Percentiles rank a stretch among this genome's conserved stretches.
These are phyloP conservation scores for Polytolypa hystricis DNA, from an alignment of 2,329 filamentous ascomycete species.

Conservation along the genomic window DNA sequence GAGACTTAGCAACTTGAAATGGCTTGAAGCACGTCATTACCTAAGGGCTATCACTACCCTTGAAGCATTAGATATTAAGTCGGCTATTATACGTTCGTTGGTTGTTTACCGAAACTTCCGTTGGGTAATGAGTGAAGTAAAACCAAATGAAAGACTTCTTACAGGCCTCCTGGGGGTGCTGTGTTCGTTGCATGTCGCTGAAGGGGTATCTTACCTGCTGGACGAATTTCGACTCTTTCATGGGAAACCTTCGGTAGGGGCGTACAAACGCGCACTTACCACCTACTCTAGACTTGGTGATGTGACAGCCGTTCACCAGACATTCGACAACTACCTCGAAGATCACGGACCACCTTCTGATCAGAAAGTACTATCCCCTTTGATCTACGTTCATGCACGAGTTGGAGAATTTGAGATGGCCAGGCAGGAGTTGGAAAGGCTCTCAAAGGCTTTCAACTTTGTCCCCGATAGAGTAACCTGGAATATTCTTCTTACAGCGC, in stretches of 20 bases:
- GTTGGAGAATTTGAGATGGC: slow-evolving; percentile 53
- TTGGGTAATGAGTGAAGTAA: slow-evolving; percentile 18
- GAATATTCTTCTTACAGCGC: slow-evolving; percentile 67
- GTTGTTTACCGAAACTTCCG: slow-evolving; percentile 33
- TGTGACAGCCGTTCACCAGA: slow-evolving; percentile 29
- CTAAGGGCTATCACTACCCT: slow-evolving; percentile 20
- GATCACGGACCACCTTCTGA: slow-evolving; percentile 26
- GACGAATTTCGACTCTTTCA: slow-evolving; percentile 28
- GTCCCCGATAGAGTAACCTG: slow-evolving; percentile 52
- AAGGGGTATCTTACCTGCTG: slow-evolving; percentile 30
- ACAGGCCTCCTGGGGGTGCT: slow-evolving; percentile 18
- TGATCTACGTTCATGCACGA: slow-evolving; percentile 62
- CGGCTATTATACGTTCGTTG: slow-evolving; percentile 21
- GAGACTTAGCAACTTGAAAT: slow-evolving; percentile 15
- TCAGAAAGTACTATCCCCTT: slow-evolving; percentile 34
- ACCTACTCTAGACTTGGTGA: slow-evolving; percentile 39
- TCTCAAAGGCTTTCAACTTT: slow-evolving; percentile 45
- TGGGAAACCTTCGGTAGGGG: slow-evolving; percentile 19
- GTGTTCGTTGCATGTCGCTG: slow-evolving; percentile 21
- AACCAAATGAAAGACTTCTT: slow-evolving; percentile 16
- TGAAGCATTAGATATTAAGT: slow-evolving; percentile 17
- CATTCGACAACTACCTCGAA: slow-evolving; percentile 34
- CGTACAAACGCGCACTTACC: slow-evolving; percentile 28
- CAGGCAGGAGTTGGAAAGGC: slow-evolving; percentile 50
- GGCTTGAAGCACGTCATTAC: slow-evolving; percentile 20